These are phyloP conservation scores for Penicillium sp. DNA, from an alignment of 2,329 filamentous ascomycete species.

Conservation along the genomic window DNA sequence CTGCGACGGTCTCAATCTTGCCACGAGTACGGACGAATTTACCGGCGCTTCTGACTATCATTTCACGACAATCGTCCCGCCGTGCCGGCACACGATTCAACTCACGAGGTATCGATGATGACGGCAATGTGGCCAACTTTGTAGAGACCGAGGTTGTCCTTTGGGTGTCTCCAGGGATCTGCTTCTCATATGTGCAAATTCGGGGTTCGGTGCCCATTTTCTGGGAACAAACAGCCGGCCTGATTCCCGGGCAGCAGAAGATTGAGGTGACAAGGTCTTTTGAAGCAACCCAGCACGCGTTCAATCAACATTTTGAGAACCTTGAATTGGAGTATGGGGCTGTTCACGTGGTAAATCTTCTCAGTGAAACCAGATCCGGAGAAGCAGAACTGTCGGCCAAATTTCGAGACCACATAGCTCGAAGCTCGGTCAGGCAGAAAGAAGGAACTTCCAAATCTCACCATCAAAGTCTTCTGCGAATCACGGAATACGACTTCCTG, in stretches of 20 bases:
- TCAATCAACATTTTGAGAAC: slow-evolving; percentile 92
- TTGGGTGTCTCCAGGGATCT: slow-evolving; percentile 73
- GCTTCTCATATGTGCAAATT: slow-evolving; percentile 92
- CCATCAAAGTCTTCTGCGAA: slow-evolving; percentile 73
- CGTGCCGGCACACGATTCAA: slow-evolving; percentile 96
- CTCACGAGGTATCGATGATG: slow-evolving; percentile 94
- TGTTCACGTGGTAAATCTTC: slow-evolving; percentile 87
- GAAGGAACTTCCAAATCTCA: slow-evolving; percentile 53
- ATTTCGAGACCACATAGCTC: slow-evolving; percentile 75
- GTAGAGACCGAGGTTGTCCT: slow-evolving; percentile 97
- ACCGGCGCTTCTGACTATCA: slow-evolving; percentile 82
- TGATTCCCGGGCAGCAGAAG: slow-evolving; percentile 91
- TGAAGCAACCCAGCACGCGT: slow-evolving; percentile 90
- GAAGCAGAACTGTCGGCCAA: slow-evolving; percentile 80
- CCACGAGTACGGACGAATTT: slow-evolving; percentile 66
- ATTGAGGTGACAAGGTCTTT: slow-evolving; percentile 85
- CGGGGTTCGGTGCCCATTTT: slow-evolving; percentile 93
- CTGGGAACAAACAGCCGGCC: slow-evolving; percentile 89
- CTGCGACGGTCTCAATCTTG: slow-evolving; percentile 72
- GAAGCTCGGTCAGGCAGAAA: slow-evolving; percentile 68
- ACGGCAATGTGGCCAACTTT: slow-evolving; percentile 96
- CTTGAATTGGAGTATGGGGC: slow-evolving; percentile 85
- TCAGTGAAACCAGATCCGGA: slow-evolving; percentile 85
- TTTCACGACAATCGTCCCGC: slow-evolving; percentile 86
- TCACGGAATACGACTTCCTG: slow-evolving; percentile 95